Conservation (phyloP, 2,329 filamentous ascomycete genomes). For the Cladosporium phlei region DNA sequence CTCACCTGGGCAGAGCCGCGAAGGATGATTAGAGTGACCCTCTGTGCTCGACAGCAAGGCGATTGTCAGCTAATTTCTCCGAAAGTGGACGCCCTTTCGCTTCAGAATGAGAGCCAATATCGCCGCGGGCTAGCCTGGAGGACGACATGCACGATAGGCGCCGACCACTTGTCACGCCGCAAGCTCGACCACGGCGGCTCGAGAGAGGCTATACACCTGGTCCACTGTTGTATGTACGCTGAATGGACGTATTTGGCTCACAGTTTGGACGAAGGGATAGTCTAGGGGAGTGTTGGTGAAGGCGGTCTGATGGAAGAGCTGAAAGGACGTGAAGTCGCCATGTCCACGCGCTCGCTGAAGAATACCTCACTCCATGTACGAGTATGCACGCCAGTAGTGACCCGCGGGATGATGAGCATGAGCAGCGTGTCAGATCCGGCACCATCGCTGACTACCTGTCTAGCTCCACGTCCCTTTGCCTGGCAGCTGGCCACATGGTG, state of each 20-base stretch:
- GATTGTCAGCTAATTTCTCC: conserved; percentile 4
- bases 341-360: background rate
- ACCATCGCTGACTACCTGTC: conserved; percentile 5
- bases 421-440: conserved; percentile 9
- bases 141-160: conserved; percentile 11
- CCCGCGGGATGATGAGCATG: too few species aligned
- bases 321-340: too few species aligned
- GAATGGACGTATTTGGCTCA: conserved; percentile 2
- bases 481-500: too few species aligned
- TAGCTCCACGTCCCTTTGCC: too few species aligned
- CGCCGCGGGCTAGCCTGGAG: background rate
- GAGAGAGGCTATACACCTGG: background rate
- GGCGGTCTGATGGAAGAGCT: too few species aligned
- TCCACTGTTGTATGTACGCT: too few species aligned
- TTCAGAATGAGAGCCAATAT: conserved; percentile 4
- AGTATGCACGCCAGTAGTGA: conserved; percentile 10
- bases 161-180: conserved; percentile 2
- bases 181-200: background rate
- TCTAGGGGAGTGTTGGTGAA: conserved; percentile 3
- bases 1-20: conserved; percentile 15
- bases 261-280: conserved; percentile 2
- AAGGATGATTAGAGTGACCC: conserved; percentile 14
- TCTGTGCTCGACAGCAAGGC: conserved; percentile 13
- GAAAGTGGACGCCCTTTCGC: background rate
- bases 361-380: background rate